These are phyloP conservation scores for Eimeria tenella DNA, from an alignment of 169 alveolate species.

Conservation along the genomic window DNA sequence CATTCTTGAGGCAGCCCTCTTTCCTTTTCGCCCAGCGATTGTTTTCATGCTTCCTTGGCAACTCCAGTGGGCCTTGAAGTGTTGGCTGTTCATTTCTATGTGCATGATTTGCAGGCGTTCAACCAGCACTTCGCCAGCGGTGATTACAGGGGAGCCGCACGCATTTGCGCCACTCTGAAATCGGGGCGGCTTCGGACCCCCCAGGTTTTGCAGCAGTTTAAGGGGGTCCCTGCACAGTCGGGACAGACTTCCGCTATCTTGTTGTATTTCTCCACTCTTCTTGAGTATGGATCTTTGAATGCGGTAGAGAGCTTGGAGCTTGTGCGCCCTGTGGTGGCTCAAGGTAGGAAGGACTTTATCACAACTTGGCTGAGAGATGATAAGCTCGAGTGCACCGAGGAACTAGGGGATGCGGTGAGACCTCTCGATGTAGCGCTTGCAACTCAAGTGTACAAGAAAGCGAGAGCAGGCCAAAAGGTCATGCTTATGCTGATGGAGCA, in stretches of 20 bases:
- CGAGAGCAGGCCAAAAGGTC: constrained; percentile 94
- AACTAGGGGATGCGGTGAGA: constrained; percentile 96
- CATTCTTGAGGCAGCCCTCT: neutral
- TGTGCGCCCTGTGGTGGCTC: constrained; percentile 97
- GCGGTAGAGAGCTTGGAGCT: constrained; percentile 97
- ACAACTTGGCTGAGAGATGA: constrained; percentile 98
- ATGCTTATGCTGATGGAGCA: constrained; percentile 95
- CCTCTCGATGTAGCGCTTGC: constrained; percentile 95
- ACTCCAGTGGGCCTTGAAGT: neutral
- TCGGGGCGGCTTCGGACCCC: constrained; percentile 96
- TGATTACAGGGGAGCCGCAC: constrained; percentile 96
- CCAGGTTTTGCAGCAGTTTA: constrained; percentile 96
- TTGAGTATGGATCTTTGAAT: constrained; percentile 96
- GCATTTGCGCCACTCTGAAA: constrained; percentile 96
- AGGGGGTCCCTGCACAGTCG: constrained; percentile 90
- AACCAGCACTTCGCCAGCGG: constrained; percentile 82
- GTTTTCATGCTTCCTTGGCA: neutral
- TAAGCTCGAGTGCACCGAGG: constrained; percentile 98
- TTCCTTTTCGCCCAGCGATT: neutral
- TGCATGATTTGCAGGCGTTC: constrained; percentile 80
- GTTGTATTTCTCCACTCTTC: constrained; percentile 97
- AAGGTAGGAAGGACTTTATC: constrained; percentile 89
- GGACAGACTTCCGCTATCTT: constrained; percentile 96
- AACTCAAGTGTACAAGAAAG: constrained; percentile 92
- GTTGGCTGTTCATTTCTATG: neutral